Evolutionary conservation across 495 filamentous ascomycete species (phyloP).

Genomic region (Aspergillus egyptiacus): DNA sequence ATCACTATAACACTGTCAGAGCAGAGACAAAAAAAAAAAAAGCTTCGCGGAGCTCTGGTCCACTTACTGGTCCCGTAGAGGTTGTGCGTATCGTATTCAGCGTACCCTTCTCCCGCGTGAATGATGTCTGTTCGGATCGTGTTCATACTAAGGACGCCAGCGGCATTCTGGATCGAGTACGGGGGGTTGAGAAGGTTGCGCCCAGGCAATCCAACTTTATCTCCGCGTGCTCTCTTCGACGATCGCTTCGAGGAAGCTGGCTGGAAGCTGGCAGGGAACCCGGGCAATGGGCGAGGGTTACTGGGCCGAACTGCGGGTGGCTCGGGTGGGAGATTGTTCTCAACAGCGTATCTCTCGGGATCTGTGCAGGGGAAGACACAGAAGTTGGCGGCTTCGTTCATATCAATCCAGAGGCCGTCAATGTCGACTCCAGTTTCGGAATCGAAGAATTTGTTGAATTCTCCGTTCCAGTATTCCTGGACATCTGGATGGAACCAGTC

Average conservation of each 20-base stretch:
- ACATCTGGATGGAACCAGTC: constrained; percentile 76
- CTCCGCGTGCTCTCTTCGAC: constrained; percentile 7
- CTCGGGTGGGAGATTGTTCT: constrained; percentile 57
- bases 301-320: constrained; percentile 57
- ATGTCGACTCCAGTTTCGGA: constrained; percentile 64
- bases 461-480: constrained; percentile 65
- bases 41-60: neutral
- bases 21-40: neutral
- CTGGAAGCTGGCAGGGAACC: constrained; percentile 68
- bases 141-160: constrained; percentile 61
- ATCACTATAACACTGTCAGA: constrained; percentile 52
- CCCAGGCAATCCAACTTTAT: constrained; percentile 50
- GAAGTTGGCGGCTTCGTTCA: constrained; percentile 72
- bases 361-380: constrained; percentile 69
- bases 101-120: constrained; percentile 59
- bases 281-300: constrained; percentile 56
- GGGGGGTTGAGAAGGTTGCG: constrained; percentile 65
- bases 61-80: constrained; percentile 66
- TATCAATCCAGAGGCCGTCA: constrained; percentile 83
- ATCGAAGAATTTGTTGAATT: constrained; percentile 67
- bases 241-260: constrained; percentile 32
- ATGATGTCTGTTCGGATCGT: constrained; percentile 71
- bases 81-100: constrained; percentile 80
- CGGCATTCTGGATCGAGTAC: constrained; percentile 70
- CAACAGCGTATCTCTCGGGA: constrained; percentile 45